phyloP scores from a whole-genome alignment of 352 stramenopile genomes.

The Pilasporangium apinafurcum region DNA sequence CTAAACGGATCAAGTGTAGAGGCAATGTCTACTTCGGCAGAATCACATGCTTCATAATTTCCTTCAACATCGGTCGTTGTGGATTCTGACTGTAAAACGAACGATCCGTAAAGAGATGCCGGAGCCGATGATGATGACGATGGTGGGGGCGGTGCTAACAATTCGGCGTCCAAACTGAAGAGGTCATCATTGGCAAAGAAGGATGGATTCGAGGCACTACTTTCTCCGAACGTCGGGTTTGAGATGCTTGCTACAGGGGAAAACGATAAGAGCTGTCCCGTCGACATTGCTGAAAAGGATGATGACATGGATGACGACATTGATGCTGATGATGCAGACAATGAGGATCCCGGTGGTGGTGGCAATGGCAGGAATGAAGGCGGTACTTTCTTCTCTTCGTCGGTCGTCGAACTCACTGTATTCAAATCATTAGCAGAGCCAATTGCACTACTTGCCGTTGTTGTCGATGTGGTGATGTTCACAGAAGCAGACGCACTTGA shows the following conservation, averaged over 20 bases:
- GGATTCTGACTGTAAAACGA: no score
- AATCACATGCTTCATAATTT: no score
- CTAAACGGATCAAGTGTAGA: no score
- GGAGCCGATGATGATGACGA: constrained; percentile 15
- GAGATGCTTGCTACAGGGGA: constrained; percentile 28
- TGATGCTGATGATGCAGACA: background rate
- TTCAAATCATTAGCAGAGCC: no score
- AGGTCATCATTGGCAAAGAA: constrained; percentile 24
- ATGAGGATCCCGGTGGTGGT: constrained; percentile 10
- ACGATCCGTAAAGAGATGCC: constrained; percentile 23
- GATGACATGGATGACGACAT: background rate
- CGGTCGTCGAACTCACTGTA: background rate
- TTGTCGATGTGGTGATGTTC: background rate
- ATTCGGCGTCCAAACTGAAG: constrained; percentile 9
- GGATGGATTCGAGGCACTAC: constrained; percentile 4
- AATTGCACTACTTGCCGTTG: no score
- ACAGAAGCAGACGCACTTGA: no score
- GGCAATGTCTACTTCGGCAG: no score
- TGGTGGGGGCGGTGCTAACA: constrained; percentile 1
- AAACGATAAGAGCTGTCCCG: constrained; percentile 50
- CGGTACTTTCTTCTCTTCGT: no score
- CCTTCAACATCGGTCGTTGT: no score
- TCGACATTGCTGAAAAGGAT: constrained; percentile 10
- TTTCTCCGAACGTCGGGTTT: constrained; percentile 6
- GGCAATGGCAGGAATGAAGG: constrained; percentile 9